phyloP scores from a whole-genome alignment of 352 stramenopile genomes.

The Pythium guiyangense region DNA sequence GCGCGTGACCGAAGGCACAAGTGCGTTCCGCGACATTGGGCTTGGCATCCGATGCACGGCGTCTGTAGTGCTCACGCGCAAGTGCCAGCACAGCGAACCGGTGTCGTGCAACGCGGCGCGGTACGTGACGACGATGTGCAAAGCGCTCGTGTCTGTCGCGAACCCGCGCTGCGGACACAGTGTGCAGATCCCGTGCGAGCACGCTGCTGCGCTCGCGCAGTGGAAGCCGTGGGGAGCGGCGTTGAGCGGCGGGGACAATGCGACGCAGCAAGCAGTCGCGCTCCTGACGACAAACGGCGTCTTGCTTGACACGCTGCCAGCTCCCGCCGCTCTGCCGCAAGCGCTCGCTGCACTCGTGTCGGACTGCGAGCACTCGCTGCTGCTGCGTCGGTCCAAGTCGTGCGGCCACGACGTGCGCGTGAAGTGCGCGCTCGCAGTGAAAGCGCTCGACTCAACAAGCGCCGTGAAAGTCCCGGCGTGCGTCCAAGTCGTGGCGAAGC shows the following conservation, averaged over 20 bases:
- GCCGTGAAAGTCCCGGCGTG: constrained; percentile 16
- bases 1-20: constrained; percentile 20
- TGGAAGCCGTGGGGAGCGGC: constrained; percentile 48
- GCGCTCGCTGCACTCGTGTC: constrained; percentile 25
- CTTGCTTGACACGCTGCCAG: constrained; percentile 28
- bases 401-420: constrained; percentile 58
- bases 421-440: constrained; percentile 46
- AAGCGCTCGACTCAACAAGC: constrained; percentile 18
- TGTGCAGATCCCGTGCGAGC: constrained; percentile 33
- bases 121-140: constrained; percentile 22
- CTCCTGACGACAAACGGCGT: constrained; percentile 31
- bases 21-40: constrained; percentile 34
- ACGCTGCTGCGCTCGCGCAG: constrained; percentile 16
- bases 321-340: constrained; percentile 20
- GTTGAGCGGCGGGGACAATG: not conserved
- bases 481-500: constrained; percentile 24
- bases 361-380: constrained; percentile 28
- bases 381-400: constrained; percentile 28
- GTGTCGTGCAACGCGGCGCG: constrained; percentile 51
- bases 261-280: constrained; percentile 9
- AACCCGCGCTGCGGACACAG: constrained; percentile 46
- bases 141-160: constrained; percentile 21
- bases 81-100: constrained; percentile 37
- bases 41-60: constrained; percentile 37
- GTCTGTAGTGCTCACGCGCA: constrained; percentile 26